Evolutionary conservation across 2,329 filamentous ascomycete species (phyloP), one percentile per base, ranked within the genome.

Genomic region (Monosporascus sp.): DNA sequence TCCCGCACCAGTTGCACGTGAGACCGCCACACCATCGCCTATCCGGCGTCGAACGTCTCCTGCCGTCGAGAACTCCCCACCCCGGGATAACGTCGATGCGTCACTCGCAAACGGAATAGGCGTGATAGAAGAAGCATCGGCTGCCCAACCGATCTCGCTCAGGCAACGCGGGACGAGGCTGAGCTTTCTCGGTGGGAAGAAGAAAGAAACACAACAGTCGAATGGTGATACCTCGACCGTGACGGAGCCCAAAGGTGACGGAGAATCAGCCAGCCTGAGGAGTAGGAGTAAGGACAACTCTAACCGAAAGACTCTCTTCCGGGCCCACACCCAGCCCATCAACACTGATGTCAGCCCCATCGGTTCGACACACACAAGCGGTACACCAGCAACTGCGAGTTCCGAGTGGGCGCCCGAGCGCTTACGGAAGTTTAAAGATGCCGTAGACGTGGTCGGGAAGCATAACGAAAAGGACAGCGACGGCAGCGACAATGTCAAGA

Each of bases 171-270:
- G 78, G 17, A 74, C 79, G 2, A 73, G 81, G 3, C 71, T 84
- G 14, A 84, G 80, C 64, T 82, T 85, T 66, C 69, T 84, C 2
- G 77, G 78, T 2, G 78, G 78, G 11, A 75, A 76, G 55, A 79
- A 75, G 63, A 81, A 78, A 61, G 74, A 73, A 2, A 59, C 64
- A 1, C 59, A 61, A 24, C 53, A 65, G 59, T 48, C 59, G 54
- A 60, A 59, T 56, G 53, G 70, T 63, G 63, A 66, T 49, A 14
- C 38, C 14, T 49, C 52, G n/a, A 59, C 48, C 51, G 41, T 47
- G n/a, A 57, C 66, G 58, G 57, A 68, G 54, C 51, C 51, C 14
- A 69, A 60, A 40, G 69, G 62, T 37, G 65, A 69, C 7, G 62
- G 62, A 45, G 67, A 70, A 38, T 62, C 63, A 7, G 61, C 59